Base-by-base conservation (phyloP, 75 land plant genomes). In the Pseudotsuga menziesii region DNA sequence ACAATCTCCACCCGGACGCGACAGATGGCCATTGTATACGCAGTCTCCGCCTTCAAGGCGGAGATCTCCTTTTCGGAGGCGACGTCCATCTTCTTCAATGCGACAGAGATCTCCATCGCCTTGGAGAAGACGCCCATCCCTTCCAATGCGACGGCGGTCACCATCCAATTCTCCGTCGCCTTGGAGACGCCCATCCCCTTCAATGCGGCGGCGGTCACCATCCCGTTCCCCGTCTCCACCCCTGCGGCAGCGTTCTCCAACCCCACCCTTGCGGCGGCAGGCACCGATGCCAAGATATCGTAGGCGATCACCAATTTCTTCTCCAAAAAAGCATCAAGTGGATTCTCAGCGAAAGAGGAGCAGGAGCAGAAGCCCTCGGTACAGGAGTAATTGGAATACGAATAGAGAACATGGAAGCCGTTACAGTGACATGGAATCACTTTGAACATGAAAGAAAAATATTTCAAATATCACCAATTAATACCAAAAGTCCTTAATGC, bases 41-140 rank as follows among this genome's bases (percentile, higher is more conserved):
- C 78, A 71, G 63, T 93, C 96, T 22, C 83, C n/a, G n/a, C n/a
- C n/a, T n/a, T n/a, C 85, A 74, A 79, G 87, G 80, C 78, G 60
- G 11, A 80, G 79, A 61, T 74, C 72, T 15, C 69, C 75, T 26
- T 82, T 75, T 69, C 35, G 75, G 61, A 73, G 87, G 70, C 59
- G 77, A 44, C 82, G 82, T 60, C 60, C 82, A 62, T 77, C 82
- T 27, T 39, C 76, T 79, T 79, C 70, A 15, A 59, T 78, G 55
- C 58, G 76, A 6, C 75, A 73, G 22, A 79, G 78, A 52, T 81
- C 88, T 0, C 83, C 84, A 61, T 83, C 85, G 2, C 25, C 32
- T 1, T 0, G 0, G 32, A 0, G 32, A 1, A 29, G 32, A 29
- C 32, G 32, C 1, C 32, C 32, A 1, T 29, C 32, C 32, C 32